Percentiles rank a stretch among this genome's conserved stretches.
Conservation (phyloP, 345 rosid genomes). For the Mallotus nudiflorus region DNA sequence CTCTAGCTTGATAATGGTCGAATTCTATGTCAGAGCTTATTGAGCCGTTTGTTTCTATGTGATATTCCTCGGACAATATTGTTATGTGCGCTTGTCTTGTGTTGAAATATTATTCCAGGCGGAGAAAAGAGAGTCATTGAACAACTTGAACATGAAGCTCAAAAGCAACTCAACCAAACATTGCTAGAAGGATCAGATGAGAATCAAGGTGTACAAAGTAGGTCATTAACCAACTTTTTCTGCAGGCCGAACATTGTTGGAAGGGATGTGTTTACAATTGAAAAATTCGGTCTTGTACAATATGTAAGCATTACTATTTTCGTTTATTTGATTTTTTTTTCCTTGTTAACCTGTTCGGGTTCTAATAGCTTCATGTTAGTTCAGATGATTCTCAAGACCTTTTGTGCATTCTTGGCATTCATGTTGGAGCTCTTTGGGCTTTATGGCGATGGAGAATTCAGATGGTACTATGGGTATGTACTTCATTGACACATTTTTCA, state of each 20-base stretch:
- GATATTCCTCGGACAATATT: not conserved
- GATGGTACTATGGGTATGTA: conserved; percentile 80
- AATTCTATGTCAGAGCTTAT: not conserved
- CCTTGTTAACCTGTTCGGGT: not conserved
- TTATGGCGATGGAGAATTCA: conserved; percentile 83
- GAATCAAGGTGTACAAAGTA: conserved; percentile 22
- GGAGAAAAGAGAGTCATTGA: conserved; percentile 67
- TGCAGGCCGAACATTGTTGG: conserved; percentile 63
- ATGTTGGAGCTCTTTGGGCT: conserved; percentile 68
- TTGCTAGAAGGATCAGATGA: conserved; percentile 41
- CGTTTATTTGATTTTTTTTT: not conserved
- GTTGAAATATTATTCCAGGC: conserved; percentile 40
- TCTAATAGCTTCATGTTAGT: conserved; percentile 16
- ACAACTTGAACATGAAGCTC: conserved; percentile 59
- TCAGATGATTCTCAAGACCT: conserved; percentile 92
- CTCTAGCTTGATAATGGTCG: not conserved
- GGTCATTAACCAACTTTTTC: conserved; percentile 58
- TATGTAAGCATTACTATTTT: conserved; percentile 51
- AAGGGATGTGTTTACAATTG: conserved; percentile 58
- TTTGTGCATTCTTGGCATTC: conserved; percentile 70
- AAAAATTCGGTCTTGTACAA: conserved; percentile 77
- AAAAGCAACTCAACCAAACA: conserved; percentile 39
- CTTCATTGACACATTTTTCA: not conserved
- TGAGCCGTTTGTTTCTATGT: not conserved
- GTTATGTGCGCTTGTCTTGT: conserved; percentile 7